phyloP scores from a whole-genome alignment of 2,329 filamentous ascomycete species.

The Ceratocystis variospora region DNA sequence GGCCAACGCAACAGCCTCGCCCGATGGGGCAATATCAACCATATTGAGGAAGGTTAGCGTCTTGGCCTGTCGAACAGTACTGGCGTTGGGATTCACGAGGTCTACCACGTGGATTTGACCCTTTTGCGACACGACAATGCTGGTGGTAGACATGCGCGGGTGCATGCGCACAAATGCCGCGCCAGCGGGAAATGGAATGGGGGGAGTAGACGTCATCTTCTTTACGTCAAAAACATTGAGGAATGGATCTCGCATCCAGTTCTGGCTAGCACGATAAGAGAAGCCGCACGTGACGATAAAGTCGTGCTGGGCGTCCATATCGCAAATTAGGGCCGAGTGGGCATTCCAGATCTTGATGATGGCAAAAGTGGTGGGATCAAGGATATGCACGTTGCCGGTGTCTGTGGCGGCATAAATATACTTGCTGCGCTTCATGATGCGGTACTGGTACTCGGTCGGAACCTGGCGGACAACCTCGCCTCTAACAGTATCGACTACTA shows the following conservation, averaged over 20 bases:
- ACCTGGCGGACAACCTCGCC: constrained; percentile 58
- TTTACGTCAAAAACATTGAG: constrained; percentile 95
- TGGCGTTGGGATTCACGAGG: constrained; percentile 81
- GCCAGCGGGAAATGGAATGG: constrained; percentile 82
- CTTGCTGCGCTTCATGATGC: constrained; percentile 77
- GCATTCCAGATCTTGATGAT: constrained; percentile 82
- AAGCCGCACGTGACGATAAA: constrained; percentile 92
- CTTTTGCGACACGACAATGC: constrained; percentile 79
- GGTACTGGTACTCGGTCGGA: constrained; percentile 63
- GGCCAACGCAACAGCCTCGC: constrained; percentile 68
- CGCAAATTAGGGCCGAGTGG: constrained; percentile 76
- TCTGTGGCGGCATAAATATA: constrained; percentile 87
- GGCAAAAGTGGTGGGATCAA: constrained; percentile 65
- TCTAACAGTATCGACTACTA: constrained; percentile 57
- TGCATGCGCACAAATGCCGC: constrained; percentile 95
- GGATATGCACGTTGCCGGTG: constrained; percentile 67
- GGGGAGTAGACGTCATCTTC: constrained; percentile 72
- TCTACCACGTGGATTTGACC: constrained; percentile 95
- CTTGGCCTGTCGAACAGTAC: constrained; percentile 72
- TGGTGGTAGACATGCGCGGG: constrained; percentile 86
- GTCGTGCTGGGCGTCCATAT: constrained; percentile 94
- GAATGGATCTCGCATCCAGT: constrained; percentile 76
- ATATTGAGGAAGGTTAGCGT: constrained; percentile 60
- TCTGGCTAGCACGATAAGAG: constrained; percentile 58
- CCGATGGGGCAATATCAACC: constrained; percentile 76